Percentiles rank a stretch among this genome's conserved stretches.
These are phyloP conservation scores for Phytophthora capsici DNA, from an alignment of 352 stramenopile genomes.

Conservation along the genomic window DNA sequence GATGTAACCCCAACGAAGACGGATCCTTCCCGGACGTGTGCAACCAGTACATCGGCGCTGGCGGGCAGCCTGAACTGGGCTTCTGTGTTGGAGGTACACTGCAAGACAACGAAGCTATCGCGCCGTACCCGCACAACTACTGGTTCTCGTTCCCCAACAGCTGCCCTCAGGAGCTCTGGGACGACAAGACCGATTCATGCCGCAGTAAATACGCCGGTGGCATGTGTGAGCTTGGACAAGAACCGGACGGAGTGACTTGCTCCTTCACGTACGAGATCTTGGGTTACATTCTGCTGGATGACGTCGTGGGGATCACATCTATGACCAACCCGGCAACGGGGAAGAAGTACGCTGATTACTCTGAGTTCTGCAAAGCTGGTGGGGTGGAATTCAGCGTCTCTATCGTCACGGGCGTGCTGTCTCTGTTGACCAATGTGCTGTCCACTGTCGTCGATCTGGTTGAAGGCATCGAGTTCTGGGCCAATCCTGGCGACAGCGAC, in stretches of 20 bases:
- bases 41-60: slow-evolving; percentile 60
- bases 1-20: slow-evolving; percentile 51
- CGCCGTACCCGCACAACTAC: slow-evolving; percentile 81
- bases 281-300: slow-evolving; percentile 66
- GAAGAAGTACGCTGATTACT: slow-evolving; percentile 56
- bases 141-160: slow-evolving; percentile 88
- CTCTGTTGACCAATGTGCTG: slow-evolving; percentile 14
- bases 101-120: slow-evolving; percentile 53
- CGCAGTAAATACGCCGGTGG: slow-evolving; percentile 46
- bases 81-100: slow-evolving; percentile 57
- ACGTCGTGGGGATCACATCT: slow-evolving; percentile 75
- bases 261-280: slow-evolving; percentile 70
- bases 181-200: slow-evolving; percentile 49
- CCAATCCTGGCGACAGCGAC: slow-evolving; percentile 44
- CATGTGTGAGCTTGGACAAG: slow-evolving; percentile 47
- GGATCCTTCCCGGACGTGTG: slow-evolving; percentile 48
- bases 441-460: slow-evolving; percentile 30
- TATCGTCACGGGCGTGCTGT: slow-evolving; percentile 4
- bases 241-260: slow-evolving; percentile 65
- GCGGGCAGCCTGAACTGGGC: slow-evolving; percentile 52
- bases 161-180: slow-evolving; percentile 55
- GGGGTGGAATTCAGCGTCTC: slow-evolving; percentile 54
- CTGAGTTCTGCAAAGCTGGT: slow-evolving; percentile 68
- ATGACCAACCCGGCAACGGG: slow-evolving; percentile 60
- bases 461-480: slow-evolving; percentile 69